Percentiles rank a stretch among this genome's conserved stretches.
phyloP scores from a whole-genome alignment of 1,284 basidiomycete genomes.

The Gymnopus androsaceus region DNA sequence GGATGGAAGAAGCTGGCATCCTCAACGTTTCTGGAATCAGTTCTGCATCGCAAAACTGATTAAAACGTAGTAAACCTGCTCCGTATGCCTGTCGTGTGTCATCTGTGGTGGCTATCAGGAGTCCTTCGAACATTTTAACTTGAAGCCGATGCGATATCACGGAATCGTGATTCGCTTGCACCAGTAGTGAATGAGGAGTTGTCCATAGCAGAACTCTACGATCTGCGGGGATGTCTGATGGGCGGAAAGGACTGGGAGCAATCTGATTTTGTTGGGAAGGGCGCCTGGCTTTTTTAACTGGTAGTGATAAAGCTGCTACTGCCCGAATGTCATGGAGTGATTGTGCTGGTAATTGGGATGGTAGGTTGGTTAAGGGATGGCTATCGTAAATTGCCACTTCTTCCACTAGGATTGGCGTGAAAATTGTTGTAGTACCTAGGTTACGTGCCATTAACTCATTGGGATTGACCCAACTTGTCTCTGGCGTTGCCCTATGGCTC shows the following conservation, averaged over 20 bases:
- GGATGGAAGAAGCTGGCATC: conserved; percentile 33
- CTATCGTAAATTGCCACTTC: no score
- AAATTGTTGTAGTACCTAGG: no score
- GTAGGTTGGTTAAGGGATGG: no score
- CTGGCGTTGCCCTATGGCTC: no score
- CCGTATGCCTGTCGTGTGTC: conserved; percentile 31
- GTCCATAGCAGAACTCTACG: neutral
- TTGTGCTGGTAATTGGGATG: no score
- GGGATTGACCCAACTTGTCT: neutral
- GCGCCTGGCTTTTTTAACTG: no score
- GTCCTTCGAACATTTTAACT: neutral
- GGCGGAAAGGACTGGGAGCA: conserved; percentile 1
- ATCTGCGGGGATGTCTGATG: neutral
- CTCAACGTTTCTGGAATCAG: conserved; percentile 26
- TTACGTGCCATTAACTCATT: no score
- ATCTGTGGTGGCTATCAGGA: neutral
- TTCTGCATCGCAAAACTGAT: conserved; percentile 35
- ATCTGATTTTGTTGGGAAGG: no score
- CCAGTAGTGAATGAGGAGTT: neutral
- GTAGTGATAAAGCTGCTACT: no score
- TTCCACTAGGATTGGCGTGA: no score
- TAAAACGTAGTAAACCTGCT: conserved; percentile 35
- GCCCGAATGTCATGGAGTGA: no score
- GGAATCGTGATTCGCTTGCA: neutral
- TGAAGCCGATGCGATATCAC: neutral